Conservation (phyloP, 257 asterid genomes). For the Ophiorrhiza pumila region DNA sequence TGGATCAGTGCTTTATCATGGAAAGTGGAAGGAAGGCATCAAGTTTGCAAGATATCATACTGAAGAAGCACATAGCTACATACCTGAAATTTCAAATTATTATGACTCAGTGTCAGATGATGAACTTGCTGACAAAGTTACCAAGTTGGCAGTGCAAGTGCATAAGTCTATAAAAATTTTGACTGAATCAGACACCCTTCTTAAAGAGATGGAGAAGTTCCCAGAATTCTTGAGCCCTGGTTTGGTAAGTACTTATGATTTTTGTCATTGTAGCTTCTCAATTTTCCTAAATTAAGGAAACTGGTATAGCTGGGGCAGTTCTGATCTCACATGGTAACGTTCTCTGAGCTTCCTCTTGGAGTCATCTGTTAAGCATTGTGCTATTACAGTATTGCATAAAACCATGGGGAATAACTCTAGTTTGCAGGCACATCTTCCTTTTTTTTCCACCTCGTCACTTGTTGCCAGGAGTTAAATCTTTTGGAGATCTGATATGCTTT, state of each 20-base stretch:
- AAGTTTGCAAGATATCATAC: slow-evolving; percentile 58
- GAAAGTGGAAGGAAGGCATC: slow-evolving; percentile 62
- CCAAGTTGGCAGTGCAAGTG: slow-evolving; percentile 46
- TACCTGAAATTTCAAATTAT: slow-evolving; percentile 61
- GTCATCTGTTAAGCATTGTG: background rate
- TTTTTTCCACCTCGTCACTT: too few relatives aligned
- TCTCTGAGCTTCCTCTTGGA: background rate
- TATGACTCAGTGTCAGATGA: slow-evolving; percentile 46
- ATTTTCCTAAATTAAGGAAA: background rate
- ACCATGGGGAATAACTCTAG: background rate
- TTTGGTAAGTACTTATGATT: slow-evolving; percentile 49
- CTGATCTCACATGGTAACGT: background rate
- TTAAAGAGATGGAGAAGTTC: slow-evolving; percentile 55
- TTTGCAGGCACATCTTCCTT: background rate
- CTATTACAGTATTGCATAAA: background rate
- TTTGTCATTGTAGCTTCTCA: slow-evolving; percentile 15
- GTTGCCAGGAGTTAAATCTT: background rate
- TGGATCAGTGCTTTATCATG: slow-evolving; percentile 72
- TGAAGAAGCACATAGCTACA: slow-evolving; percentile 34
- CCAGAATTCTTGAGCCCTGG: slow-evolving; percentile 50
- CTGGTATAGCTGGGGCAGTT: background rate
- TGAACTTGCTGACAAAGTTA: slow-evolving; percentile 61
- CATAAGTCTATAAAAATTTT: slow-evolving; percentile 44
- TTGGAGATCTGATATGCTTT: background rate
- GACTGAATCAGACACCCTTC: slow-evolving; percentile 39